Evolutionary conservation across 768 basidiomycete species (phyloP).

Genomic region (Suillus fuscotomentosus): DNA sequence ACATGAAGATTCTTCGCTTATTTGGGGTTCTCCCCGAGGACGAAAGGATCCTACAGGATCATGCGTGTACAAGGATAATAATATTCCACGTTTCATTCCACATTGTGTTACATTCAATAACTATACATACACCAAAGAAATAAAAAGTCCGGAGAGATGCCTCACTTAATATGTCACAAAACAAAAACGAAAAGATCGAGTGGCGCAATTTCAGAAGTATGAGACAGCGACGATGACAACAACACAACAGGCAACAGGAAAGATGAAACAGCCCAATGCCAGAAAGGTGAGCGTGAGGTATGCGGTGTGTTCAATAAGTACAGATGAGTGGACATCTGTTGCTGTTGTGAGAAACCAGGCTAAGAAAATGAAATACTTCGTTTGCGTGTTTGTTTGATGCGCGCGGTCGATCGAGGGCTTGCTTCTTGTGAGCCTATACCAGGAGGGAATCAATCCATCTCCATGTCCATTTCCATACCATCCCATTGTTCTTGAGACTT

Average conservation of each 20-base stretch:
- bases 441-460: slow-evolving; percentile 23
- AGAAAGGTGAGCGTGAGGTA: slow-evolving; percentile 3
- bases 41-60: neutral
- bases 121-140: slow-evolving; percentile 7
- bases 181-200: slow-evolving; percentile 2
- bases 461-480: slow-evolving; percentile 55
- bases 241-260: neutral
- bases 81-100: slow-evolving; percentile 2
- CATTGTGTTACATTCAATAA: slow-evolving; percentile 9
- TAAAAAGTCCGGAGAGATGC: slow-evolving; percentile 4
- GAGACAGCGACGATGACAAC: neutral
- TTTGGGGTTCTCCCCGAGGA: neutral
- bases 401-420: neutral
- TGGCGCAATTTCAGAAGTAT: slow-evolving; percentile 1
- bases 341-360: neutral
- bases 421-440: neutral
- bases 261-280: neutral
- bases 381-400: neutral
- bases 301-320: neutral
- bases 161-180: slow-evolving; percentile 1
- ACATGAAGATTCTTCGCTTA: neutral
- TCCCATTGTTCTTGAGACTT: slow-evolving; percentile 33
- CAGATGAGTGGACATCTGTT: neutral
- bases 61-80: neutral
- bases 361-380: neutral